These are phyloP conservation scores for Plasmodium fragile DNA, from an alignment of 169 alveolate species.

Conservation along the genomic window DNA sequence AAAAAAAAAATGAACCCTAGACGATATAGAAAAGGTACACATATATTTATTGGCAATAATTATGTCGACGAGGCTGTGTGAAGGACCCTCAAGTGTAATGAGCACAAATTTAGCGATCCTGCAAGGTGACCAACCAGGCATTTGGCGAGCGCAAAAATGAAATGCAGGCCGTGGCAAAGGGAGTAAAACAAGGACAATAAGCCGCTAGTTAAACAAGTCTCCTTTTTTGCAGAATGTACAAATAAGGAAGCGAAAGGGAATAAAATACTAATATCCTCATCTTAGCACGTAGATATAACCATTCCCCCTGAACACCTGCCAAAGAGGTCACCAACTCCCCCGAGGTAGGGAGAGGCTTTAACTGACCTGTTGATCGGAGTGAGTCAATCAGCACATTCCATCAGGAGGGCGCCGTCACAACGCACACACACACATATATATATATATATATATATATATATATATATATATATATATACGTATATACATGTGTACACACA, in stretches of 20 bases:
- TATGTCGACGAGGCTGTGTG: not conserved
- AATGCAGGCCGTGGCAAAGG: not conserved
- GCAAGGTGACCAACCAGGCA: not conserved
- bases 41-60: not conserved
- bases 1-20: not conserved
- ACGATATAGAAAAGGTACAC: not conserved
- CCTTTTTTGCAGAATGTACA: not conserved
- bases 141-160: not conserved
- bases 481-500: not conserved
- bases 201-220: not conserved
- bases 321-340: not conserved
- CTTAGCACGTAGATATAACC: not conserved
- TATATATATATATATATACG: too few relatives aligned
- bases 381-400: not conserved
- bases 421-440: not conserved
- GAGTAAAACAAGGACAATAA: not conserved
- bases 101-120: not conserved
- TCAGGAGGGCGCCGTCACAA: not conserved
- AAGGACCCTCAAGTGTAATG: not conserved
- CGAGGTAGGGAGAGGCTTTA: not conserved
- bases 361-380: not conserved
- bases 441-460: too few relatives aligned
- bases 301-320: not conserved
- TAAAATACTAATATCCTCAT: not conserved
- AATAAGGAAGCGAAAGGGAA: not conserved